A percentile compares a stretch with the other conserved stretches of the same genome.
Evolutionary conservation across 768 basidiomycete genomes (phyloP).

Genomic region (Pleurotus tuoliensis): DNA sequence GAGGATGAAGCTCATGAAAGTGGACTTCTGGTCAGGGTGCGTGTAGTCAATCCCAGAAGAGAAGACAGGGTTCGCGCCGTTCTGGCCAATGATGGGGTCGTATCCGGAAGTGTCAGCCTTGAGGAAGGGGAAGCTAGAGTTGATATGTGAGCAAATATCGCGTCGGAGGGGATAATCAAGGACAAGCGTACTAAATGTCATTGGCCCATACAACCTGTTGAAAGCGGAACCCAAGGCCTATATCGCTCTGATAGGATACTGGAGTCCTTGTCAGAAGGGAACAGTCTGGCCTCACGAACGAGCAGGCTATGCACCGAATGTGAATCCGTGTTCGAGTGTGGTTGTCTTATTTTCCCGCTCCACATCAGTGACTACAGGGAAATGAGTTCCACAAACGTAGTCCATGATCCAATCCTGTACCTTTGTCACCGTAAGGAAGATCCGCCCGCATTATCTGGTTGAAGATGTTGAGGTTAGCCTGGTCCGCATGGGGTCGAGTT

Average conservation of each 20-base stretch:
- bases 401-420: neutral
- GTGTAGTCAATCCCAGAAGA: neutral
- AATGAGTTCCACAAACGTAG: neutral
- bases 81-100: neutral
- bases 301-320: neutral
- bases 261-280: neutral
- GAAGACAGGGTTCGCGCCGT: neutral
- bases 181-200: neutral
- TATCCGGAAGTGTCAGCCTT: neutral
- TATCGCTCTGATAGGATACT: slow-evolving; percentile 3
- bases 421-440: slow-evolving; percentile 29
- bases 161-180: neutral
- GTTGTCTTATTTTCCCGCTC: neutral
- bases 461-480: slow-evolving; percentile 4
- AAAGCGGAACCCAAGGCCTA: slow-evolving; percentile 2
- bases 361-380: neutral
- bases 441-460: slow-evolving; percentile 26
- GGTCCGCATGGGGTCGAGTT: slow-evolving; percentile 22
- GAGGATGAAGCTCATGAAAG: neutral
- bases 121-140: neutral
- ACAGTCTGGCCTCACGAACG: too few relatives aligned
- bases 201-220: slow-evolving; percentile 1
- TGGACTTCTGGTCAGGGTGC: neutral
- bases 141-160: neutral
- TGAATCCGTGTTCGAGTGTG: neutral